A percentile compares a stretch with the other conserved stretches of the same genome.
Conservation (phyloP, 345 rosid genomes). For the Atalantia buxifolia region DNA sequence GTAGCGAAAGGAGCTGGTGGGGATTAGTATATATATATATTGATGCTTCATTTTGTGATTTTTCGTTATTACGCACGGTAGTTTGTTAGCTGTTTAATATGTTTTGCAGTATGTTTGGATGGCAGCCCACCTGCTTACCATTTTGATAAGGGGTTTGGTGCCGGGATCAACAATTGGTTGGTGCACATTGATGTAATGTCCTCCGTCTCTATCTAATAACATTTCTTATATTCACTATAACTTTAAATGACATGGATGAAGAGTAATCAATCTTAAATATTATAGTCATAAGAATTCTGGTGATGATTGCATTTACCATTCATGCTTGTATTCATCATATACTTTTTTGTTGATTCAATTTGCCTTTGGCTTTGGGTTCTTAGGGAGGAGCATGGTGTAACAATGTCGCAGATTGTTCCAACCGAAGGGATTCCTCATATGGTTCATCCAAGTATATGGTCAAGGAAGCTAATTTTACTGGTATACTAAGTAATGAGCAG, state of each 20-base stretch:
- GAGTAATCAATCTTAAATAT: background rate
- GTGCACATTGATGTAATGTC: conserved; percentile 69
- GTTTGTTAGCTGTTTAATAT: background rate
- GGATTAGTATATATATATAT: background rate
- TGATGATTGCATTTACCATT: background rate
- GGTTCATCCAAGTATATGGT: conserved; percentile 84
- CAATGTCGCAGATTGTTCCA: conserved; percentile 54
- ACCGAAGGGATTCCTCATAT: conserved; percentile 54
- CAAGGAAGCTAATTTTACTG: conserved; percentile 63
- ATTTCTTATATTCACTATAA: too few species aligned
- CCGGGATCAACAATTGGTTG: conserved; percentile 81
- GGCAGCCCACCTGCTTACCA: conserved; percentile 98
- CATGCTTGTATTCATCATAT: background rate
- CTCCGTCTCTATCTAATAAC: too few species aligned
- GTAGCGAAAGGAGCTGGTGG: conserved; percentile 87
- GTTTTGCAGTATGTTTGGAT: conserved; percentile 82
- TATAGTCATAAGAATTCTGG: background rate
- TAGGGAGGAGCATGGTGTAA: conserved; percentile 99
- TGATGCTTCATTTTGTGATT: background rate
- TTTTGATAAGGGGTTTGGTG: conserved; percentile 64
- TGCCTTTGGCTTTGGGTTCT: background rate
- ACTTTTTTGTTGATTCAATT: background rate
- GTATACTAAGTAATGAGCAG: conserved; percentile 56
- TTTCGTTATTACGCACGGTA: background rate
- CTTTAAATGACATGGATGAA: too few species aligned